Evolutionary conservation across 768 basidiomycete genomes (phyloP).

Genomic region (Lactarius vividus): DNA sequence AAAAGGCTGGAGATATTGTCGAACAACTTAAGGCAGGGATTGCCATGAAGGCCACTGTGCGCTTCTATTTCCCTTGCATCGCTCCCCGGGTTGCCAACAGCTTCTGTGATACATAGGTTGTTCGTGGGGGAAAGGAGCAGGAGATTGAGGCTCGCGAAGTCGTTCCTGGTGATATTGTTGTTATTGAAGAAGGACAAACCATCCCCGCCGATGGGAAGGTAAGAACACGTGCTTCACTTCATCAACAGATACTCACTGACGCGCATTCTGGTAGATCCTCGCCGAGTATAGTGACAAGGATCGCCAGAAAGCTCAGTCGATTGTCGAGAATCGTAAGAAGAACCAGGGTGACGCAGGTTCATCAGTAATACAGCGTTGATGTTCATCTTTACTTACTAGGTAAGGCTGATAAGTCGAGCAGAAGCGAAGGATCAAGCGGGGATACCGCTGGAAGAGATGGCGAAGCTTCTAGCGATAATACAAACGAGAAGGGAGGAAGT

Average conservation of each 20-base stretch:
- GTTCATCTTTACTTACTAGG: neutral
- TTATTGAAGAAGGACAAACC: conserved; percentile 45
- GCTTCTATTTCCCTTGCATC: neutral
- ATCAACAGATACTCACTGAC: neutral
- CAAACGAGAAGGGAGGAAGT: conserved; percentile 20
- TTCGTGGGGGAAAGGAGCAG: conserved; percentile 42
- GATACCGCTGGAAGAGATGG: neutral
- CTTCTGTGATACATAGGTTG: conserved; percentile 25
- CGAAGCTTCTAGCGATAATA: conserved; percentile 1
- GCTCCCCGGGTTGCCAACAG: neutral
- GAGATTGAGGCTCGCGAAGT: conserved; percentile 46
- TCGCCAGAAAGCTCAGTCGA: conserved; percentile 32
- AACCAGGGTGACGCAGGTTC: neutral
- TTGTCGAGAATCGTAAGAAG: conserved; percentile 31
- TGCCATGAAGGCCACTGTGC: conserved; percentile 39
- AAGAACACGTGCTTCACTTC: neutral
- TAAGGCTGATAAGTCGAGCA: neutral
- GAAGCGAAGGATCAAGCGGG: conserved; percentile 1
- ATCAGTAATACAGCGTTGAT: neutral
- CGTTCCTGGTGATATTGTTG: conserved; percentile 44
- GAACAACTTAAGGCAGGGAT: conserved; percentile 49
- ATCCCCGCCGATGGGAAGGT: conserved; percentile 46
- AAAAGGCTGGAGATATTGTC: conserved; percentile 50
- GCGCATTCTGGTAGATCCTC: conserved; percentile 35
- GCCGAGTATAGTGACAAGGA: conserved; percentile 42